phyloP scores from a whole-genome alignment of 768 basidiomycete species.

The Mycena sanguinolenta region DNA sequence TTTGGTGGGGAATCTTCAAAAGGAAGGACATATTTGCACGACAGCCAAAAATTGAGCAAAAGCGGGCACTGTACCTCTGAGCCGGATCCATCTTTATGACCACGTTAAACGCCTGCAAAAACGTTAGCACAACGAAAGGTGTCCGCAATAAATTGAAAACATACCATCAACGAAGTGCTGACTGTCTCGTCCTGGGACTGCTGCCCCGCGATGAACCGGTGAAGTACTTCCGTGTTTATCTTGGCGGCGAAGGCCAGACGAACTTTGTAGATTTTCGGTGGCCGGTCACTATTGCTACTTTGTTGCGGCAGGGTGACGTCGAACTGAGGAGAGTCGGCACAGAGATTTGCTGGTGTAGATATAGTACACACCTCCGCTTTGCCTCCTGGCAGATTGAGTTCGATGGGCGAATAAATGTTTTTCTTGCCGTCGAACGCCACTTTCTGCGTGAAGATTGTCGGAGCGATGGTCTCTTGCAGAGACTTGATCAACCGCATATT shows the following conservation, averaged over 20 bases:
- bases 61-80: slow-evolving; percentile 50
- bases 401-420: slow-evolving; percentile 63
- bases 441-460: slow-evolving; percentile 60
- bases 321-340: slow-evolving; percentile 30
- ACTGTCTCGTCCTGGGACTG: slow-evolving; percentile 76
- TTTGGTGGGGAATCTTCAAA: slow-evolving; percentile 65
- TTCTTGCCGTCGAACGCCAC: slow-evolving; percentile 72
- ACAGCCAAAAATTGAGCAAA: background rate
- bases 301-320: slow-evolving; percentile 42
- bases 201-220: slow-evolving; percentile 58
- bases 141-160: slow-evolving; percentile 28
- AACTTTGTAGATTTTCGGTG: slow-evolving; percentile 26
- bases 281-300: slow-evolving; percentile 3
- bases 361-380: slow-evolving; percentile 31
- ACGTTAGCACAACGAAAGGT: too few relatives aligned
- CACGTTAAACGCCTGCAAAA: slow-evolving; percentile 72
- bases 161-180: slow-evolving; percentile 74
- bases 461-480: slow-evolving; percentile 59
- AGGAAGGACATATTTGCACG: background rate
- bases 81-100: slow-evolving; percentile 80
- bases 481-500: slow-evolving; percentile 64
- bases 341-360: background rate
- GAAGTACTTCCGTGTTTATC: slow-evolving; percentile 42
- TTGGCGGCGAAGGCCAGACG: slow-evolving; percentile 16
- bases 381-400: slow-evolving; percentile 65